phyloP scores from a whole-genome alignment of 208 protist genomes.

The Trypanosoma platydactyli region DNA sequence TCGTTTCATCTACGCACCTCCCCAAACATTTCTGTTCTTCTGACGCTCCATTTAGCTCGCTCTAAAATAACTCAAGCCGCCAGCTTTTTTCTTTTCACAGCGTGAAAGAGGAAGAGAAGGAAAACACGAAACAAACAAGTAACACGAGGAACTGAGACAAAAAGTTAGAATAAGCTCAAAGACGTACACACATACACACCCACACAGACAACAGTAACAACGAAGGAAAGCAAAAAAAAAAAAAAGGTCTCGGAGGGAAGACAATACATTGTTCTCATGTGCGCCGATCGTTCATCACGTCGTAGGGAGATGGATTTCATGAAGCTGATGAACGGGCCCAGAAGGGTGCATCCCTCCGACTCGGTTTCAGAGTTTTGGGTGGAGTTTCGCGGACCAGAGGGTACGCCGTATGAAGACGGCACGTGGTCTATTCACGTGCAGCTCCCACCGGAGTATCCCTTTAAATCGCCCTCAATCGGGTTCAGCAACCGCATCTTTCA shows the following conservation, averaged over 20 bases:
- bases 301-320: conserved; percentile 96
- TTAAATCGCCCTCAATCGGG: conserved; percentile 98
- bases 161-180: not conserved
- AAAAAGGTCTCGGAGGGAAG: not conserved
- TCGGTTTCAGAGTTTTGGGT: conserved; percentile 95
- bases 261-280: conserved; percentile 10
- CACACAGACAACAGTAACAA: not conserved
- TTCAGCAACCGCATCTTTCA: conserved; percentile 98
- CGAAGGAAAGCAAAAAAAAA: not conserved
- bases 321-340: conserved; percentile 96
- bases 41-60: too few relatives aligned
- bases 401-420: conserved; percentile 96
- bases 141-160: not conserved
- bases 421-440: conserved; percentile 96
- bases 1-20: too few relatives aligned
- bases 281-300: conserved; percentile 42
- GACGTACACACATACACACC: not conserved
- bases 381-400: conserved; percentile 96
- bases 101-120: too few relatives aligned
- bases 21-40: too few relatives aligned
- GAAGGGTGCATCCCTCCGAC: conserved; percentile 93
- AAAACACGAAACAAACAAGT: conserved; percentile 17
- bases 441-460: conserved; percentile 96
- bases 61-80: too few relatives aligned
- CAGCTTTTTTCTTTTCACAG: too few relatives aligned